Evolutionary conservation across 2,329 filamentous ascomycete species (phyloP).

Genomic region (Epichloe uncinata): DNA sequence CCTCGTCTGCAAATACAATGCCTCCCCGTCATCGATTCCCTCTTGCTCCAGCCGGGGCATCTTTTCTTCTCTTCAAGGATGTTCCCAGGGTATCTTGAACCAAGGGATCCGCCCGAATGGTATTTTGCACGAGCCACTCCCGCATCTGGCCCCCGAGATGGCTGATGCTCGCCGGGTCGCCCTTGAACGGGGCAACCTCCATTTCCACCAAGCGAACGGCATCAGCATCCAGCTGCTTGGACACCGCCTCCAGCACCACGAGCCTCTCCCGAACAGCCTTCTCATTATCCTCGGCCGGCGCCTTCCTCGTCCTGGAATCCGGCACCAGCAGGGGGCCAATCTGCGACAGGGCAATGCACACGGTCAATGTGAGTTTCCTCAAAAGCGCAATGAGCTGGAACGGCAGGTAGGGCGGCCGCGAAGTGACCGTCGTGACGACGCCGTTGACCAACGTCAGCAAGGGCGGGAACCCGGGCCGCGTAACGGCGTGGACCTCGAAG

Average conservation of each 20-base stretch:
- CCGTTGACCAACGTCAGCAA: conserved; percentile 34
- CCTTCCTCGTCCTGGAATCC: conserved; percentile 19
- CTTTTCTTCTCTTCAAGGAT: conserved; percentile 48
- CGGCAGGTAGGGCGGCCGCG: conserved; percentile 56
- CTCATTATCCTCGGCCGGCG: conserved; percentile 25
- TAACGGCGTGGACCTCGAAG: conserved; percentile 44
- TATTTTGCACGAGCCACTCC: conserved; percentile 82
- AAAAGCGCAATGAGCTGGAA: conserved; percentile 72
- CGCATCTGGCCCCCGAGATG: conserved; percentile 55
- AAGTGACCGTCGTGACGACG: conserved; percentile 23
- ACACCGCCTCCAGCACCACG: conserved; percentile 48
- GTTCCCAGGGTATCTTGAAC: conserved; percentile 66
- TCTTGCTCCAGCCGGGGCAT: conserved; percentile 50
- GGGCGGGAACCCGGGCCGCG: conserved; percentile 37
- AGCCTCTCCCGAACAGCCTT: conserved; percentile 47
- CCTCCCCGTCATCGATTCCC: conserved; percentile 27
- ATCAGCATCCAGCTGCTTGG: conserved; percentile 53
- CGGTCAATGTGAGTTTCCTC: conserved; percentile 61
- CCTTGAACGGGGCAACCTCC: conserved; percentile 68
- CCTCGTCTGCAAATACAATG: background rate
- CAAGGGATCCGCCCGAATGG: conserved; percentile 64
- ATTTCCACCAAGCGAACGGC: conserved; percentile 56
- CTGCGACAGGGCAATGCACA: conserved; percentile 74
- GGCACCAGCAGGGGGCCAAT: conserved; percentile 53
- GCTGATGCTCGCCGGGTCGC: conserved; percentile 50